Percentiles rank a stretch among this genome's conserved stretches.
Conservation (phyloP, 2,329 filamentous ascomycete genomes). For the Dendryphion nanum region DNA sequence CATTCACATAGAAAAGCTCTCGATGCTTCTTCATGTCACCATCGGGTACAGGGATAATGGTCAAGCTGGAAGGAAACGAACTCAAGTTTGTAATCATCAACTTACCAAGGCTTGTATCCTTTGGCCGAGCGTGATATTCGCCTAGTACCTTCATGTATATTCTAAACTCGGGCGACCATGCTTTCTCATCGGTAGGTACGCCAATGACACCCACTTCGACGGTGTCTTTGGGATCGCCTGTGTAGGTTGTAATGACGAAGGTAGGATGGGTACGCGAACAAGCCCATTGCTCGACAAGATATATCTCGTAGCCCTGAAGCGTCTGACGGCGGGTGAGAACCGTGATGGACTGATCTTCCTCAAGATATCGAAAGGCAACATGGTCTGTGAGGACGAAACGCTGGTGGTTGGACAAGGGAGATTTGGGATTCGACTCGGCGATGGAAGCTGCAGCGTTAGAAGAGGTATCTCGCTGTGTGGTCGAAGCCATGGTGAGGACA, state of each 20-base stretch:
- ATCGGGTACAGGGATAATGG: constrained; percentile 85
- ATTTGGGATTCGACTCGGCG: constrained; percentile 10
- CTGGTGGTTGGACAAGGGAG: constrained; percentile 44
- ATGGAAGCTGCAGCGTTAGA: constrained; percentile 13
- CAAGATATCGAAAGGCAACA: constrained; percentile 68
- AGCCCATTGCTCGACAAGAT: constrained; percentile 96
- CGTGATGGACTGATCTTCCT: constrained; percentile 75
- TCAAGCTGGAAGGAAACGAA: constrained; percentile 86
- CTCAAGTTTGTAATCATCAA: constrained; percentile 94
- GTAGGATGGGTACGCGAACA: constrained; percentile 89
- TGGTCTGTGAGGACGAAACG: constrained; percentile 65
- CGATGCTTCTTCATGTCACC: constrained; percentile 80
- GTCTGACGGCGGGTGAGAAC: constrained; percentile 70
- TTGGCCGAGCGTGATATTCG: constrained; percentile 79
- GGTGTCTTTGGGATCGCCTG: constrained; percentile 75
- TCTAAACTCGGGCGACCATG: constrained; percentile 76
- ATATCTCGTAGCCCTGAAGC: constrained; percentile 84
- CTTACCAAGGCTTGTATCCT: constrained; percentile 77
- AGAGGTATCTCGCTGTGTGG: constrained; percentile 6
- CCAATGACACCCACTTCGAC: constrained; percentile 79
- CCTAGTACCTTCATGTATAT: constrained; percentile 85
- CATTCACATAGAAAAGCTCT: constrained; percentile 87
- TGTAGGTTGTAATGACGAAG: constrained; percentile 89
- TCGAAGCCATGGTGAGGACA: constrained; percentile 1
- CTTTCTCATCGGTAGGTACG: constrained; percentile 74